Evolutionary conservation across 805 yeast genomes (phyloP), one percentile per base, ranked within the genome.

Genomic region (Starmerella apicola): DNA sequence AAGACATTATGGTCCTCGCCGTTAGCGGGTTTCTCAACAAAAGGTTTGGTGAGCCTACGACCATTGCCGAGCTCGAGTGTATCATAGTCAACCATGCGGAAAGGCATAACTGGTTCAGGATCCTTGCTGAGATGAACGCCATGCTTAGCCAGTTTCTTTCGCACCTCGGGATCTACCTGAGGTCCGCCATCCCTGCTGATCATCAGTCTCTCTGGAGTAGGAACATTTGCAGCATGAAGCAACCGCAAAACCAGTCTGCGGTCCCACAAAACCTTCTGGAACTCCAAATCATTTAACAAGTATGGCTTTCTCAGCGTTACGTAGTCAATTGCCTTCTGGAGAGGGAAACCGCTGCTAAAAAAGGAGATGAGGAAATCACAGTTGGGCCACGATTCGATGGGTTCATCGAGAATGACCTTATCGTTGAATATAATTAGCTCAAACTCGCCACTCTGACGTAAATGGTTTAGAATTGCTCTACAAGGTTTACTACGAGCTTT

Each of bases 111-210:
- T 0, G 94, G 91, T 57, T 83, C 95, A 8, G 21, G 15, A 12
- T 66, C 63, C 19, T 57, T 50, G 16, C 17, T 20, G 22, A 68
- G 59, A 36, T 67, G 67, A 42, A 82, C 75, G 3, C 88, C 85
- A 47, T 78, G 72, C 25, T 64, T 64, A 19, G 66, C 64, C 34
- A 91, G 61, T 51, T 76, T 73, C 18, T 63, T 71, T 38, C 67
- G 66, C 48, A 91, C 66, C 42, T 76, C 78, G 21, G 70, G 74
- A 52, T 81, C 83, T 28, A 83, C 74, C 34, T 75, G 70, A 12
- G 99, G 97, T 3, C 99, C 99, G 9, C 98, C 97, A 60, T 91
- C 99, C 55, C 99, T 72, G 32, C 91, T 78, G 37, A 91, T 85
- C 53, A 85, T 93, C 32, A 91, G 59, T 50, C 97, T 71, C 15